Conservation (phyloP, 495 filamentous ascomycete genomes). For the Aspergillus homomorphus region DNA sequence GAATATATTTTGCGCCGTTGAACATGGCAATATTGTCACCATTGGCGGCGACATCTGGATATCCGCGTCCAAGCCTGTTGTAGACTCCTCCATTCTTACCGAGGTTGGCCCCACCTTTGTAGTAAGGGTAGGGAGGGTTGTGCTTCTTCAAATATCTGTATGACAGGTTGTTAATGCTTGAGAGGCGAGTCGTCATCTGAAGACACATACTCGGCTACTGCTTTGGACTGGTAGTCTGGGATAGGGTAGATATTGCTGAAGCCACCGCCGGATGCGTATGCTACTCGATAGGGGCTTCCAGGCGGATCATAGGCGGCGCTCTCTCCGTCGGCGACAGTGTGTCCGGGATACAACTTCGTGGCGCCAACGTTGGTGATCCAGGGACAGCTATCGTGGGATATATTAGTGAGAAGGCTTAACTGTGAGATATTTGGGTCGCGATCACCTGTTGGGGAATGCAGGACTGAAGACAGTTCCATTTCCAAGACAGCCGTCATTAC, state of each 20-base stretch:
- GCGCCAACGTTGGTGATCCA: constrained; percentile 51
- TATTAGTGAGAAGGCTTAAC: too few relatives aligned
- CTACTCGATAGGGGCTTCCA: constrained; percentile 38
- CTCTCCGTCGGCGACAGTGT: constrained; percentile 28
- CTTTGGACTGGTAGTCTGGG: constrained; percentile 55
- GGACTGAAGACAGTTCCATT: constrained; percentile 45
- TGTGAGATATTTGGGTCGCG: neutral
- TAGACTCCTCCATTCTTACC: constrained; percentile 52
- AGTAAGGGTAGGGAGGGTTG: constrained; percentile 44
- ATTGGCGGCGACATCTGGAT: constrained; percentile 64
- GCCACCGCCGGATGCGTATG: constrained; percentile 54
- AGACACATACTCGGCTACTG: constrained; percentile 37
- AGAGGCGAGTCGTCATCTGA: too few relatives aligned
- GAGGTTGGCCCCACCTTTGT: constrained; percentile 36
- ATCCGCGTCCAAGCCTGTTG: constrained; percentile 58
- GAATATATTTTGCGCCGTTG: constrained; percentile 21
- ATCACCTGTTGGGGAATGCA: constrained; percentile 38
- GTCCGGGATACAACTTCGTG: constrained; percentile 36
- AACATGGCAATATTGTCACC: constrained; percentile 55
- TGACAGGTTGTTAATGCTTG: neutral
- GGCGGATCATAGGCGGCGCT: constrained; percentile 34
- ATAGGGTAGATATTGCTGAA: constrained; percentile 66
- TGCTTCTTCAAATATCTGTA: constrained; percentile 46
- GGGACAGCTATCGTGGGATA: constrained; percentile 43
- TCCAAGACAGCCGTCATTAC: constrained; percentile 36